phyloP scores from a whole-genome alignment of 2,329 filamentous ascomycete species.

The Trichoderma afroharzianum region DNA sequence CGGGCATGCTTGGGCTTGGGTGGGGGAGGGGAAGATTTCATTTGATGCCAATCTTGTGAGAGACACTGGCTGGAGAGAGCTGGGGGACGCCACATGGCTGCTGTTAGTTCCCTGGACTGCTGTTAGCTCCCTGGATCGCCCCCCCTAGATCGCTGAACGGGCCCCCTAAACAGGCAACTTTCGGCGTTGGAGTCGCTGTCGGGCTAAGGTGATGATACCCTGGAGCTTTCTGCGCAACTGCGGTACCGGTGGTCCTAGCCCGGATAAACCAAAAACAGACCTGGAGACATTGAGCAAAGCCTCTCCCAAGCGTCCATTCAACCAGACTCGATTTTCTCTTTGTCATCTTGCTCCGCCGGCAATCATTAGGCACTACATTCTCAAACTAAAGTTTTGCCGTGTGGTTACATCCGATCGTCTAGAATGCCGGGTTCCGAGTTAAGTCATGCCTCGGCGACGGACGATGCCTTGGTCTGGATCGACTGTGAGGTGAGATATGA shows the following conservation, averaged over 20 bases:
- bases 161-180: neutral
- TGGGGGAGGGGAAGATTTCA: neutral
- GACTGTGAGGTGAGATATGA: slow-evolving; percentile 55
- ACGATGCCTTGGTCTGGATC: slow-evolving; percentile 77
- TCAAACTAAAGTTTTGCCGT: neutral
- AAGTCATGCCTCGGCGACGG: slow-evolving; percentile 10
- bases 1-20: neutral
- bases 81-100: neutral
- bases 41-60: neutral
- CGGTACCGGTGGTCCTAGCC: neutral
- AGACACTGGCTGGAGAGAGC: neutral
- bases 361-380: neutral
- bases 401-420: slow-evolving; percentile 6
- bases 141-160: neutral
- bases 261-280: neutral
- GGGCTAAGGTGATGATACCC: neutral
- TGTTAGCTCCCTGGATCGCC: neutral
- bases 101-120: neutral
- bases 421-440: neutral
- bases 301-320: neutral
- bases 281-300: neutral
- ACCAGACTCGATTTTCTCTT: neutral
- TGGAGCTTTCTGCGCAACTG: neutral
- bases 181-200: neutral
- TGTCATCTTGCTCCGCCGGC: neutral